These are phyloP conservation scores for Xerocomus nothofagi DNA, from an alignment of 1,284 basidiomycete genomes.

Conservation along the genomic window DNA sequence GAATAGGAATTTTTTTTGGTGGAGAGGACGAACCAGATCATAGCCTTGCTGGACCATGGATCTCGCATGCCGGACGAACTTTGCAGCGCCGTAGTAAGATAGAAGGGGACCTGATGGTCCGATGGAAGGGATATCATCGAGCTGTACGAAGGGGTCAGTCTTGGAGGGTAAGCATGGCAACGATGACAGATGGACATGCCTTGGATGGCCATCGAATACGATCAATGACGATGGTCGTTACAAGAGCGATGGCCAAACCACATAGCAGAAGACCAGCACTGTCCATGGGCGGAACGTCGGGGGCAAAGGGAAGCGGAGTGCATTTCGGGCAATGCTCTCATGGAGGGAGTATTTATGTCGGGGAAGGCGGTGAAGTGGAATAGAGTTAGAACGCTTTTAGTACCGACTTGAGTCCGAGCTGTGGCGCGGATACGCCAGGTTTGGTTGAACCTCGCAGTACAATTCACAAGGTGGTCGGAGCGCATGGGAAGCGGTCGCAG, in stretches of 20 bases:
- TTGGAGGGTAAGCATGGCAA: neutral
- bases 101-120: constrained; percentile 38
- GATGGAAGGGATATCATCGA: constrained; percentile 37
- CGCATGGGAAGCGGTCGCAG: constrained; percentile 4
- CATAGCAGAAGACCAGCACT: constrained; percentile 22
- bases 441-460: neutral
- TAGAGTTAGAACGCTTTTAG: constrained; percentile 31
- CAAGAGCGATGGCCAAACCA: constrained; percentile 22
- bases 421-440: constrained; percentile 18
- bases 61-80: constrained; percentile 33
- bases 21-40: constrained; percentile 29
- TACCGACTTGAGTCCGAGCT: constrained; percentile 14
- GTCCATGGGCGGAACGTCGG: constrained; percentile 29
- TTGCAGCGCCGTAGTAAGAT: constrained; percentile 36
- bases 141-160: constrained; percentile 19
- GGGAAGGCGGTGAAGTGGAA: constrained; percentile 24
- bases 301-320: constrained; percentile 22
- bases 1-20: neutral
- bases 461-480: neutral
- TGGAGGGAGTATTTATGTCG: constrained; percentile 35
- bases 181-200: constrained; percentile 12
- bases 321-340: constrained; percentile 30
- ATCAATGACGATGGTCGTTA: constrained; percentile 17
- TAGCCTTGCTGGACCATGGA: constrained; percentile 41
- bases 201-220: constrained; percentile 28